A percentile compares a stretch with the other conserved stretches of the same genome.
phyloP scores from a whole-genome alignment of 225 moss, liverwort and hornwort genomes.

The Bryoerythrophyllum caledonicum region DNA sequence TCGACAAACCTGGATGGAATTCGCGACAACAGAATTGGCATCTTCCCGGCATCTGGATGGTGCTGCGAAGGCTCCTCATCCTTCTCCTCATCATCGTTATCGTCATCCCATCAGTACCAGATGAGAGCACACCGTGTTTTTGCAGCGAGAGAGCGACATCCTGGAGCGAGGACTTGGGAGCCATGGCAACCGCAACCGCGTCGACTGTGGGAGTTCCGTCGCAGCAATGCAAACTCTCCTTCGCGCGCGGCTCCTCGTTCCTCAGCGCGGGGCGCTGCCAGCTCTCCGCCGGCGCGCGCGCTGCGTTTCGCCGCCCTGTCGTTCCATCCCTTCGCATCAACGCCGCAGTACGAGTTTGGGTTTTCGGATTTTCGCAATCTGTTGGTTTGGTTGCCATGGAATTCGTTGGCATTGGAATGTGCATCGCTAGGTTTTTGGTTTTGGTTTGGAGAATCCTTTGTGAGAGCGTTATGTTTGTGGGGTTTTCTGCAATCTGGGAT shows the following conservation, averaged over 20 bases:
- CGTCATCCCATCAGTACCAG: not conserved
- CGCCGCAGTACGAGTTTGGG: constrained; percentile 33
- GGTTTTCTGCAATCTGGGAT: not conserved
- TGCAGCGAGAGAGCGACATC: not conserved
- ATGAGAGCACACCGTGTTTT: not conserved
- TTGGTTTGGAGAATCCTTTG: not conserved
- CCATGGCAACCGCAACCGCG: constrained; percentile 30
- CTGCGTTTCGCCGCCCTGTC: constrained; percentile 25
- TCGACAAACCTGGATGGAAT: not conserved
- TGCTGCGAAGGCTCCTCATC: constrained; percentile 6
- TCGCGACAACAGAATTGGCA: constrained; percentile 22
- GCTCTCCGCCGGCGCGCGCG: constrained; percentile 24
- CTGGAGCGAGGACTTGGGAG: not conserved
- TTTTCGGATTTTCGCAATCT: not conserved
- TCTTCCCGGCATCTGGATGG: constrained; percentile 21
- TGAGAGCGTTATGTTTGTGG: not conserved
- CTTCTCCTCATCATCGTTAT: constrained; percentile 26
- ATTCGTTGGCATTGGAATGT: not conserved
- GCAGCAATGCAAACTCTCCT: constrained; percentile 32
- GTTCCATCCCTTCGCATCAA: constrained; percentile 35
- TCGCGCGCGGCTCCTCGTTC: constrained; percentile 33
- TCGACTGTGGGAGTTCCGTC: constrained; percentile 21
- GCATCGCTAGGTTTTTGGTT: not conserved
- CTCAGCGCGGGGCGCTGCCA: constrained; percentile 30
- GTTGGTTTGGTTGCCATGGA: no score